Conservation (phyloP, 345 rosid species). For the Moricandia arvensis region DNA sequence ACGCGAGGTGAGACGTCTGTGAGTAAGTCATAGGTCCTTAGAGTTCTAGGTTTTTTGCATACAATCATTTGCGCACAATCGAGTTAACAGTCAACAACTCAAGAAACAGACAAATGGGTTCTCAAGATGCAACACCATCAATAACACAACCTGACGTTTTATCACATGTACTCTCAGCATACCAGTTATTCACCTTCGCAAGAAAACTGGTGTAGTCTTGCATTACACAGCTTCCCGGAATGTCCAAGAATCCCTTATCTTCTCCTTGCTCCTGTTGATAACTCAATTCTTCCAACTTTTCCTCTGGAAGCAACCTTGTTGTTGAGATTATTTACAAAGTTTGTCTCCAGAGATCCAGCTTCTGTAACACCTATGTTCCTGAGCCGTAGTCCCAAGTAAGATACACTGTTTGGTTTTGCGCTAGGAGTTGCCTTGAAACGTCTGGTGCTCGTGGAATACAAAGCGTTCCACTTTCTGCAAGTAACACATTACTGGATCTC, state of each 20-base stretch:
- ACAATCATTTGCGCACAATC: too few relatives aligned
- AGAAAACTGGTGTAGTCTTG: not conserved
- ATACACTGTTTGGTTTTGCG: not conserved
- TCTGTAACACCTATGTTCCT: not conserved
- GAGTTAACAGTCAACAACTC: too few relatives aligned
- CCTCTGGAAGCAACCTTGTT: not conserved
- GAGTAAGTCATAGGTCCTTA: too few relatives aligned
- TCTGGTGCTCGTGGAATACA: not conserved
- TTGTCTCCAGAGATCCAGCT: not conserved
- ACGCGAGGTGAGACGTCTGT: too few relatives aligned
- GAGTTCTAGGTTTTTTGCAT: too few relatives aligned
- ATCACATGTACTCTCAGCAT: too few relatives aligned
- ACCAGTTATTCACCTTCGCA: too few relatives aligned
- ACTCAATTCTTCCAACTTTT: not conserved
- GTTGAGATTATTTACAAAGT: not conserved
- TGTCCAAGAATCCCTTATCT: not conserved
- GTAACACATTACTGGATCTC: not conserved
- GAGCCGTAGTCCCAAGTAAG: not conserved
- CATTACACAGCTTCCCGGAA: not conserved
- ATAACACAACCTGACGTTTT: too few relatives aligned
- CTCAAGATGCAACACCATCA: too few relatives aligned
- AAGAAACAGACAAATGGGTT: too few relatives aligned
- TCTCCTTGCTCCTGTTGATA: not conserved
- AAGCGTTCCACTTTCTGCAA: not conserved
- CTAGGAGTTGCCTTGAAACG: not conserved